Evolutionary conservation across 495 filamentous ascomycete genomes (phyloP).

Genomic region (Ramalina peruviana): DNA sequence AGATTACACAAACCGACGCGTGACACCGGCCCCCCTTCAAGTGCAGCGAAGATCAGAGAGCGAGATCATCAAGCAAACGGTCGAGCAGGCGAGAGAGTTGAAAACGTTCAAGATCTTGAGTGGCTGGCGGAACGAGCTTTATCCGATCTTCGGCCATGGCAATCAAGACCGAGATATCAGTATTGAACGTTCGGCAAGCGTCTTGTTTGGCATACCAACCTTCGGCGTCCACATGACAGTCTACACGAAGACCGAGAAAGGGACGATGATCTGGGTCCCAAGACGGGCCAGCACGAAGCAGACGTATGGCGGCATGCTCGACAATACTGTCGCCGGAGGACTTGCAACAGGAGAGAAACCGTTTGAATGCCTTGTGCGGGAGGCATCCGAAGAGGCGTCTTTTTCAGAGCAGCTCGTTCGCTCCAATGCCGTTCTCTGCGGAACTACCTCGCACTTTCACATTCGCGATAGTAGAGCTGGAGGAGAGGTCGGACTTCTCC

Average conservation of each 20-base stretch:
- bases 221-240: slow-evolving; percentile 87
- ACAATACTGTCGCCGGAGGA: slow-evolving; percentile 90
- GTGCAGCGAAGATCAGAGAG: slow-evolving; percentile 40
- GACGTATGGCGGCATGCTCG: slow-evolving; percentile 76
- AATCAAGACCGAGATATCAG: slow-evolving; percentile 49
- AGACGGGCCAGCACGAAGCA: slow-evolving; percentile 60
- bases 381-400: slow-evolving; percentile 82
- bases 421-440: slow-evolving; percentile 37
- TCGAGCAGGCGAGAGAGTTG: slow-evolving; percentile 47
- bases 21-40: slow-evolving; percentile 29
- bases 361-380: slow-evolving; percentile 69
- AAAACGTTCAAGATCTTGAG: slow-evolving; percentile 55
- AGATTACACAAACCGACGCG: slow-evolving; percentile 18
- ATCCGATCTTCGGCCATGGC: slow-evolving; percentile 57
- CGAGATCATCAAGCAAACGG: slow-evolving; percentile 40
- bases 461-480: slow-evolving; percentile 64
- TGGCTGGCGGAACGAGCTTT: slow-evolving; percentile 83
- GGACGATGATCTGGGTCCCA: slow-evolving; percentile 74
- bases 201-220: slow-evolving; percentile 72
- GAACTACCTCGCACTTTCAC: slow-evolving; percentile 77
- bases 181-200: slow-evolving; percentile 64
- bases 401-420: slow-evolving; percentile 58
- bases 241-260: slow-evolving; percentile 46
- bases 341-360: slow-evolving; percentile 64
- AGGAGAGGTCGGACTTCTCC: slow-evolving; percentile 74